These are phyloP conservation scores for Penicillium oxalicum DNA, from an alignment of 2,329 filamentous ascomycete species.

Conservation along the genomic window DNA sequence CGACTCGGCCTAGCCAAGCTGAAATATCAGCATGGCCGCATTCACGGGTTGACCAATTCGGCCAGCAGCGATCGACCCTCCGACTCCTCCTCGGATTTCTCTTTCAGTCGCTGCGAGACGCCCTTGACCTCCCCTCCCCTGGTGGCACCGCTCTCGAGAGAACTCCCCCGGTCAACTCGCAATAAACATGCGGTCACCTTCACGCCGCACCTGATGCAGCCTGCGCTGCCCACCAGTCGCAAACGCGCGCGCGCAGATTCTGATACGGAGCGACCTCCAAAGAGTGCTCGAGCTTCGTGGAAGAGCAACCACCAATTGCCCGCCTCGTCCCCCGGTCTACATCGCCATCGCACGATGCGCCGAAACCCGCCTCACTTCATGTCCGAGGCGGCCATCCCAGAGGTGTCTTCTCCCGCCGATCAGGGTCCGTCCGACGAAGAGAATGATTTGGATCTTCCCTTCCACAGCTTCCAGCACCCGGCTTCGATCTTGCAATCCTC, in stretches of 20 bases:
- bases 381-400: slow-evolving; percentile 62
- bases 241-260: slow-evolving; percentile 68
- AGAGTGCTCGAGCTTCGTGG: slow-evolving; percentile 61
- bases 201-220: slow-evolving; percentile 39
- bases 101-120: slow-evolving; percentile 50
- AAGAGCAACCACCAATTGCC: slow-evolving; percentile 70
- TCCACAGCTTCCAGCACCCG: slow-evolving; percentile 37
- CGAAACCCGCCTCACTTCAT: slow-evolving; percentile 75
- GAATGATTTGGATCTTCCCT: slow-evolving; percentile 73
- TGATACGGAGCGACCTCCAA: slow-evolving; percentile 50
- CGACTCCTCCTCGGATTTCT: slow-evolving; percentile 79
- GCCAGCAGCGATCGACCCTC: slow-evolving; percentile 74
- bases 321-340: slow-evolving; percentile 81
- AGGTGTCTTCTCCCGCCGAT: slow-evolving; percentile 49
- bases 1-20: slow-evolving; percentile 92
- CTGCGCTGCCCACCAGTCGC: slow-evolving; percentile 46
- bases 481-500: slow-evolving; percentile 63
- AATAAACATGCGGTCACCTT: slow-evolving; percentile 42
- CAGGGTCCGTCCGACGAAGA: slow-evolving; percentile 57
- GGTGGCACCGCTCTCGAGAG: slow-evolving; percentile 76
- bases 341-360: slow-evolving; percentile 67
- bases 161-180: slow-evolving; percentile 54
- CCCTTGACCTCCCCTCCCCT: slow-evolving; percentile 75
- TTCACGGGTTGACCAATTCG: slow-evolving; percentile 70
- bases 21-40: slow-evolving; percentile 94